phyloP scores from a whole-genome alignment of 2,329 filamentous ascomycete species.

The Hypoxylon sp. region DNA sequence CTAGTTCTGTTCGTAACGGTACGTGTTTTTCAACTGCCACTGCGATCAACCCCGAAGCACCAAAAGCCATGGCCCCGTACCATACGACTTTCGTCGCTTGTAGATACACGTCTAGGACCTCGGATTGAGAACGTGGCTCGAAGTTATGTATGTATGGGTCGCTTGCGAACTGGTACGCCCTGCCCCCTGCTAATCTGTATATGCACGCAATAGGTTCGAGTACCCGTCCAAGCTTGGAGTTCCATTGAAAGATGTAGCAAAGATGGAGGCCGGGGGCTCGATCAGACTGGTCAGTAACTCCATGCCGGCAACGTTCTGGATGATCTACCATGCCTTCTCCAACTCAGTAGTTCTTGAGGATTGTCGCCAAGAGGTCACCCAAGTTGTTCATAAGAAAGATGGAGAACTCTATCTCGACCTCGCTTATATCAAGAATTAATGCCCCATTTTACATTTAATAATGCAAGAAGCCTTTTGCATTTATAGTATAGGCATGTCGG shows the following conservation, averaged over 20 bases:
- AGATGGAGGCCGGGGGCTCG: too few species aligned
- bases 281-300: neutral
- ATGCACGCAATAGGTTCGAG: too few species aligned
- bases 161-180: conserved; percentile 1
- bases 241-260: too few species aligned
- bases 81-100: neutral
- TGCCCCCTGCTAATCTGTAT: neutral
- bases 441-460: conserved; percentile 2
- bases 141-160: neutral
- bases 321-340: conserved; percentile 50
- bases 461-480: conserved; percentile 4
- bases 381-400: too few species aligned
- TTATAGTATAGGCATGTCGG: neutral
- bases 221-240: too few species aligned
- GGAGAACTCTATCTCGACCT: too few species aligned
- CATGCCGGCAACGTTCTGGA: conserved; percentile 63
- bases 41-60: neutral
- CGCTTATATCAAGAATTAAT: neutral
- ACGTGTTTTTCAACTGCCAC: neutral
- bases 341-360: conserved; percentile 61
- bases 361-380: conserved; percentile 64
- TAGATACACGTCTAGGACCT: neutral
- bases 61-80: conserved; percentile 1
- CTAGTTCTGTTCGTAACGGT: neutral
- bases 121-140: neutral